Evolutionary conservation across 2,329 filamentous ascomycete species (phyloP), one percentile per base, ranked within the genome.

Genomic region (Botrytis sinoallii): DNA sequence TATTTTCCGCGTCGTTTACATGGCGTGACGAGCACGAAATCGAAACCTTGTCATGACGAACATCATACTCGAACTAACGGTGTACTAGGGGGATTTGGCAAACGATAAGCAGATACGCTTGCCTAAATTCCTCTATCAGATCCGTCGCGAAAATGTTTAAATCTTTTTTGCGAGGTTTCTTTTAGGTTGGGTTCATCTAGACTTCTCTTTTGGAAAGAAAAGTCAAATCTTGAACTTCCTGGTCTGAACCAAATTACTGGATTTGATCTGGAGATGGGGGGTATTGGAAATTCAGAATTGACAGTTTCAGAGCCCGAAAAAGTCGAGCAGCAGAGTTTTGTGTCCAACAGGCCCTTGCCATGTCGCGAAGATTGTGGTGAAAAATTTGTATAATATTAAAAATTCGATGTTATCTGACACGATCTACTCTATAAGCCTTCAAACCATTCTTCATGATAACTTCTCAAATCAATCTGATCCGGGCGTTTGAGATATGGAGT

Each of bases 381-480:
- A n/a, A 68, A 14, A 22, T n/a, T 42, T 69, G 48, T 57, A 22
- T 57, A 1, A 25, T 18, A 16, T 57, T 22, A 16, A 20, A 25
- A 32, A 40, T 8, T 29, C 18, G 20, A 57, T 12, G 18, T 42
- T 18, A 44, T 59, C 6, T 57, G n/a, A 71, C 10, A 65, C 32
- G 14, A 29, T 40, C 29, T 32, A 59, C 42, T 69, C 71, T 72
- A 72, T 42, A 76, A 55, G 67, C 70, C 74, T 52, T 85, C 85
- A 85, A 87, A 92, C 91, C 91, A 94, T 29, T 85, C 85, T 84
- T 94, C 92, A 79, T 93, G 88, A 70, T 92, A 79, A 63, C 88
- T 85, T 76, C 85, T 85, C 75, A 93, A 81, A 79, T 93, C 88
- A 59, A 90, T 84, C 48, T 87, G 84, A 52, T 84, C 85, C 0